Conservation (phyloP, 1,284 basidiomycete species). For the Schizophyllum commune region DNA sequence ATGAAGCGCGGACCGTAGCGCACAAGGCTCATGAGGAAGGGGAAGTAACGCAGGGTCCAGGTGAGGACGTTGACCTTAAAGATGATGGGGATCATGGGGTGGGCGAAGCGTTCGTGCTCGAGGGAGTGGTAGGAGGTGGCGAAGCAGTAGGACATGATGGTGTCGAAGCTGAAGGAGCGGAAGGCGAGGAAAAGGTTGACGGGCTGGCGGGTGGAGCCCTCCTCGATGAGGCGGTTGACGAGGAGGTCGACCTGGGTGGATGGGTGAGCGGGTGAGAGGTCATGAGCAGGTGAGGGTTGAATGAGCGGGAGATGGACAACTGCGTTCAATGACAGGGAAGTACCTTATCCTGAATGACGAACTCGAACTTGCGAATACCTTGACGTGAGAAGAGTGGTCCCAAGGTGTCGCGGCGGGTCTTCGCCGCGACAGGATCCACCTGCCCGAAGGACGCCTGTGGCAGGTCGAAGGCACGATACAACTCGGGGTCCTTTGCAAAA, state of each 20-base stretch:
- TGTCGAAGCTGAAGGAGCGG: slow-evolving; percentile 10
- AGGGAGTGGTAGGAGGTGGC: slow-evolving; percentile 8
- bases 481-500: slow-evolving; percentile 20
- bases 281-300: no score
- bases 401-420: slow-evolving; percentile 20
- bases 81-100: slow-evolving; percentile 18
- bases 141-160: slow-evolving; percentile 13
- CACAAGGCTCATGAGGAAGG: slow-evolving; percentile 14
- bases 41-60: slow-evolving; percentile 20
- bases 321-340: slow-evolving; percentile 1
- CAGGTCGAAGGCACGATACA: slow-evolving; percentile 20
- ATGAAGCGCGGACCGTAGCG: slow-evolving; percentile 13
- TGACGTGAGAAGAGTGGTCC: slow-evolving; percentile 24
- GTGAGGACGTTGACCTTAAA: slow-evolving; percentile 14
- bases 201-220: neutral
- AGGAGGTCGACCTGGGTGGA: slow-evolving; percentile 4
- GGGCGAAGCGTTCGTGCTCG: slow-evolving; percentile 17
- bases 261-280: neutral
- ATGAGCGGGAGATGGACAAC: neutral
- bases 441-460: slow-evolving; percentile 18
- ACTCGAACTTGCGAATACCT: slow-evolving; percentile 21
- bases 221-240: neutral
- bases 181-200: slow-evolving; percentile 9
- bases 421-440: slow-evolving; percentile 18
- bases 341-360: slow-evolving; percentile 20